Base-by-base conservation (phyloP, 371 early-diverging fungal genomes). In the Mortierella sp. region DNA sequence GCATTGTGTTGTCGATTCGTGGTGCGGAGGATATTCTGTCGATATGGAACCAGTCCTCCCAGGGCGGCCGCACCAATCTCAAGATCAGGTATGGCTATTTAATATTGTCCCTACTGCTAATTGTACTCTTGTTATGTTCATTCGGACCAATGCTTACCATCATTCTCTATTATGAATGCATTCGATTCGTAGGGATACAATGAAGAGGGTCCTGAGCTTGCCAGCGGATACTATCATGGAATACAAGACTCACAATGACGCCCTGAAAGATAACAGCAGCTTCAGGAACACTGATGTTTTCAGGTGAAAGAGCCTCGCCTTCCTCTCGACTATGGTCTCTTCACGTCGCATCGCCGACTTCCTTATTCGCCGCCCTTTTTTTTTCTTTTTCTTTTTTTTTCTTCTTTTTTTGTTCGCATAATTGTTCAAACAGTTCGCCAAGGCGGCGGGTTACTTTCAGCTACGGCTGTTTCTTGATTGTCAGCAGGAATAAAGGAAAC, bases 191-290 rank as follows among this genome's bases (percentile, higher is more conserved):
- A 93, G 96, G 75, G 98, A 98, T 87, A 95, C 96, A 19, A 92
- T 99, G 88, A 98, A 97, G 83, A 88, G 91, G 50, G 93, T 96
- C 24, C 89, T 99, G 78, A 93, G 90, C 69, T 88, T 99, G 55
- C 98, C 99, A 9, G 80, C 92, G 13, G 96, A 96, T 37, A 96
- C 96, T 72, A 90, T 95, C 50, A 96, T 99, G 94, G 98, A 98
- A 82, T 99, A 99, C 90, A 99, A 99, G 89, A 95, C 97, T n/a
- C 98, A 99, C 87, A 96, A 96, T 70, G 93, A 93, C 64, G 93
- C 95, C 5, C 84, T 96, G 71, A 92, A 93, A 83, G 97, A 97
- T 83, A 96, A 95, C 82, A 94, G 95, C n/a, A 95, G 95, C 89
- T 98, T 97, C 89, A 91, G 96, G 77, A 96, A 96, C 87, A 96